Conservation (phyloP, 768 basidiomycete genomes). For the Termitomyces heimii region DNA sequence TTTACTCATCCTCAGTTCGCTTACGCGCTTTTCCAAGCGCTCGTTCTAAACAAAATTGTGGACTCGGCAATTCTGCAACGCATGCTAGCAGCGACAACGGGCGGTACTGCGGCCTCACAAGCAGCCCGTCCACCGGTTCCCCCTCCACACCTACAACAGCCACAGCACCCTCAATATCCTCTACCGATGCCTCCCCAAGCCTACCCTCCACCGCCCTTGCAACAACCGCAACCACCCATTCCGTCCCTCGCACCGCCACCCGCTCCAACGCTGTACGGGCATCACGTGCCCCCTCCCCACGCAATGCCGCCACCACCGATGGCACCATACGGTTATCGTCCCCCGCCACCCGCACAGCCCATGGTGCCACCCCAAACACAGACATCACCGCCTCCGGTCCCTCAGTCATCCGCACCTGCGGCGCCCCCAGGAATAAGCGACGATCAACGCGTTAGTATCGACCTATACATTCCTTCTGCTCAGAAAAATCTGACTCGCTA, state of each 20-base stretch:
- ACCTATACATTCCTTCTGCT: constrained; percentile 7
- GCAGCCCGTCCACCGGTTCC: constrained; percentile 20
- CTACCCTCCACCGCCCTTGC: constrained; percentile 24
- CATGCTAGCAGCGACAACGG: constrained; percentile 38
- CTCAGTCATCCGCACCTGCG: constrained; percentile 23
- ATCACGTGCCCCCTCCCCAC: constrained; percentile 16
- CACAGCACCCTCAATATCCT: constrained; percentile 18
- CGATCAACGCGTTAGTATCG: constrained; percentile 35
- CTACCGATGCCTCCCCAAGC: constrained; percentile 26
- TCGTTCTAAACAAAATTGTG: constrained; percentile 90
- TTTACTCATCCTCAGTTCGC: constrained; percentile 86
- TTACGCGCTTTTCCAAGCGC: constrained; percentile 93
- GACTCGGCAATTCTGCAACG: constrained; percentile 82
- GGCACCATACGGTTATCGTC: constrained; percentile 26
- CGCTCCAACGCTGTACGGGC: constrained; percentile 24
- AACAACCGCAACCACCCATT: constrained; percentile 23
- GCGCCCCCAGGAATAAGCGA: constrained; percentile 41
- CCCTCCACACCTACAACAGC: constrained; percentile 30
- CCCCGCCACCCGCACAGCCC: constrained; percentile 23
- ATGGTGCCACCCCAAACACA: constrained; percentile 23
- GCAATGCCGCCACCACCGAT: constrained; percentile 27
- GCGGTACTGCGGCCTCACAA: constrained; percentile 13
- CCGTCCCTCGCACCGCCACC: constrained; percentile 21
- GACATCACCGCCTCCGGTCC: constrained; percentile 19
- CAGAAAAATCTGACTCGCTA: background rate